Percentiles rank a stretch among this genome's conserved stretches.
These are phyloP conservation scores for Rutidosis leptorrhynchoides DNA, from an alignment of 129 eudicot species.

Conservation along the genomic window DNA sequence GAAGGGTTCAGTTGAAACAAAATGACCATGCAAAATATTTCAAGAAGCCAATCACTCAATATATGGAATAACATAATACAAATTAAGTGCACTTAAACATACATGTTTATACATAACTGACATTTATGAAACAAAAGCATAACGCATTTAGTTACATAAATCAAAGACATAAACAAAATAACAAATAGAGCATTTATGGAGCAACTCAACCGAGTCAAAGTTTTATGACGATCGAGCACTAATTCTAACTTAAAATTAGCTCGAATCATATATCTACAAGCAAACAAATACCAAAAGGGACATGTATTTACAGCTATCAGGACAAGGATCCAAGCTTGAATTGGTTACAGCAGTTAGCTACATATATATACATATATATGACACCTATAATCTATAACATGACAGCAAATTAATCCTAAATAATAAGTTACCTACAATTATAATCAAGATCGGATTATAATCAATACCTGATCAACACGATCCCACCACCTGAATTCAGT, in stretches of 20 bases:
- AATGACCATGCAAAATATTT: background rate
- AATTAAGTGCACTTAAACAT: background rate
- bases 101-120: background rate
- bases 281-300: background rate
- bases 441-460: background rate
- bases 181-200: too few relatives aligned
- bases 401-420: background rate
- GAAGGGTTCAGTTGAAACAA: background rate
- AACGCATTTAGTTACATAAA: background rate
- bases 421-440: constrained; percentile 1
- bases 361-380: background rate
- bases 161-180: background rate
- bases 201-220: too few relatives aligned
- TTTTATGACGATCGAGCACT: background rate
- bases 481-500: constrained; percentile 90
- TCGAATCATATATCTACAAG: background rate
- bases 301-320: too few relatives aligned
- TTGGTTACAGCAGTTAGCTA: background rate
- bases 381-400: background rate
- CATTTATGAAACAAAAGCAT: background rate
- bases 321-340: background rate
- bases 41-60: background rate
- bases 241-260: background rate
- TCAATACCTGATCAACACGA: constrained; percentile 74
- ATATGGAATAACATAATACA: background rate